Percentiles rank a stretch among this genome's conserved stretches.
These are phyloP conservation scores for Amborella trichopoda DNA, from an alignment of 164 flowering plant species.

Conservation along the genomic window DNA sequence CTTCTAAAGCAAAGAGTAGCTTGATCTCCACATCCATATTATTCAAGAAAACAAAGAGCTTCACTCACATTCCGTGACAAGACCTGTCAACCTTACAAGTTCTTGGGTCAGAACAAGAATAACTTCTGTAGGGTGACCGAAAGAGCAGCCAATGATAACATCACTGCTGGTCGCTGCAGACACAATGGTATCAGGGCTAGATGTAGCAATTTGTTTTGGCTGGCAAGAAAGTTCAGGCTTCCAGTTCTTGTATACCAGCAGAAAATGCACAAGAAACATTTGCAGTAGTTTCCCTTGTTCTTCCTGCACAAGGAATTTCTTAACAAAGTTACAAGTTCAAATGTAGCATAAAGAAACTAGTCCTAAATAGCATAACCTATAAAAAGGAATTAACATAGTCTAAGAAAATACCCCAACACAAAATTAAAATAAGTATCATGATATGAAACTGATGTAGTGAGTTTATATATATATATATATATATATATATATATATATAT, in stretches of 20 bases:
- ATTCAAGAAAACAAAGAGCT: not conserved
- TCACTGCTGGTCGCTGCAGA: slow-evolving; percentile 23
- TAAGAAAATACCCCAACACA: too few relatives aligned
- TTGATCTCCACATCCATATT: too few relatives aligned
- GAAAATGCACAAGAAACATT: slow-evolving; percentile 73
- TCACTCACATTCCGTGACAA: slow-evolving; percentile 62
- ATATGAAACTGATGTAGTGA: too few relatives aligned
- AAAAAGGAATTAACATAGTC: not conserved
- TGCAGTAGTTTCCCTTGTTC: slow-evolving; percentile 53
- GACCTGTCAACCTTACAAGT: slow-evolving; percentile 34
- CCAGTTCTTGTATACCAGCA: slow-evolving; percentile 64
- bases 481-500: too few relatives aligned
- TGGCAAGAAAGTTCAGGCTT: slow-evolving; percentile 38
- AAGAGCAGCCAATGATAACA: slow-evolving; percentile 58
- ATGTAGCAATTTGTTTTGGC: slow-evolving; percentile 27
- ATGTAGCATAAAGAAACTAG: not conserved
- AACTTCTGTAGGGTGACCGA: slow-evolving; percentile 86
- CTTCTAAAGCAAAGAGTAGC: too few relatives aligned
- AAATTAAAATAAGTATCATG: too few relatives aligned
- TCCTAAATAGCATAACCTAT: not conserved
- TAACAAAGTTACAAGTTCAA: not conserved
- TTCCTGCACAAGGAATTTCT: slow-evolving; percentile 49
- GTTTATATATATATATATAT: too few relatives aligned
- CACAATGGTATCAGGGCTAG: slow-evolving; percentile 19
- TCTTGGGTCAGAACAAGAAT: slow-evolving; percentile 47